Percentiles rank a stretch among this genome's conserved stretches.
These are phyloP conservation scores for Skeletonema grethae DNA, from an alignment of 108 stramenopile genomes.

Conservation along the genomic window DNA sequence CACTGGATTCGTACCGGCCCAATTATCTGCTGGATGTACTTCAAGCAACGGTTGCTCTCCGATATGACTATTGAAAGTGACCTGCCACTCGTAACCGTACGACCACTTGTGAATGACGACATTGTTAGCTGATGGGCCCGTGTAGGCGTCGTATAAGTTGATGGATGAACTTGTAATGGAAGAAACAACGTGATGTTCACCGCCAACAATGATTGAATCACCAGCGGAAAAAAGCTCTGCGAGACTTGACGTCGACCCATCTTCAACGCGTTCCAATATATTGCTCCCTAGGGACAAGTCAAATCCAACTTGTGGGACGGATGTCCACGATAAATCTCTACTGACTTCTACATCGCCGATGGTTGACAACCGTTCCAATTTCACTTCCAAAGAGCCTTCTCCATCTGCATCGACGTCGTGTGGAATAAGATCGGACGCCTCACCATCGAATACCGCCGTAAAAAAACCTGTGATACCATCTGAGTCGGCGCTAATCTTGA, in stretches of 20 bases:
- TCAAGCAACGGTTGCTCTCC: slow-evolving; percentile 69
- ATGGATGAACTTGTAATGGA: slow-evolving; percentile 34
- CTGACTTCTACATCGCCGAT: slow-evolving; percentile 75
- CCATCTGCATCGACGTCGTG: slow-evolving; percentile 78
- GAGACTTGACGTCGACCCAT: slow-evolving; percentile 19
- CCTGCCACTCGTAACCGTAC: slow-evolving; percentile 78
- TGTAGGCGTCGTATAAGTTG: slow-evolving; percentile 17
- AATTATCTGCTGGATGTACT: slow-evolving; percentile 63
- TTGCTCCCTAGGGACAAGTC: slow-evolving; percentile 40
- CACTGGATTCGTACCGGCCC: slow-evolving; percentile 78
- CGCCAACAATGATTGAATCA: slow-evolving; percentile 49
- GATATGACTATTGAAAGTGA: slow-evolving; percentile 73
- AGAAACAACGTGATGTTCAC: slow-evolving; percentile 36
- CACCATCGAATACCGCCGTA: slow-evolving; percentile 61
- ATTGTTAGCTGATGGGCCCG: slow-evolving; percentile 38
- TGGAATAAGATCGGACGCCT: slow-evolving; percentile 73
- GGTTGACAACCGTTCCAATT: slow-evolving; percentile 62
- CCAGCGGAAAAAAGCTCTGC: slow-evolving; percentile 26
- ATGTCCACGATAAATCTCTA: slow-evolving; percentile 59
- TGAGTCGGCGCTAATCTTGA: slow-evolving; percentile 58
- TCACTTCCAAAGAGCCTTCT: slow-evolving; percentile 57
- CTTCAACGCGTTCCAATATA: slow-evolving; percentile 23
- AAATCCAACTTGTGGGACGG: slow-evolving; percentile 55
- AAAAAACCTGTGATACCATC: slow-evolving; percentile 79
- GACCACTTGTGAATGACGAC: slow-evolving; percentile 71